These are phyloP conservation scores for Protea cynaroides DNA, from an alignment of 164 flowering plant species.

Conservation along the genomic window DNA sequence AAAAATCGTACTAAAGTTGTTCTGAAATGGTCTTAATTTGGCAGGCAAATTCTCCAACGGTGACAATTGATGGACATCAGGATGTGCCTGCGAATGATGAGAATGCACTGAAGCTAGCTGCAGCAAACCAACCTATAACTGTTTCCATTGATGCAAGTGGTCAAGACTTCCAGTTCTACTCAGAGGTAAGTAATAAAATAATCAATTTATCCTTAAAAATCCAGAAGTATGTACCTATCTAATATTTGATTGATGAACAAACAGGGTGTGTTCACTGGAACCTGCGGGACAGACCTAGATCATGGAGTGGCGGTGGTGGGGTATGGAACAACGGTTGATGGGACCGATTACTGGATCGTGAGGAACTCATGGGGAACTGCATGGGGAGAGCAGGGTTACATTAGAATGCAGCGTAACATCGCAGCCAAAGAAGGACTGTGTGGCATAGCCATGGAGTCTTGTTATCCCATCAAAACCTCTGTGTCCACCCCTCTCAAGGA, in stretches of 20 bases:
- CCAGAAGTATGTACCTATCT: too few relatives aligned
- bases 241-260: not conserved
- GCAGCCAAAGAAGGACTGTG: constrained; percentile 50
- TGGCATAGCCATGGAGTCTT: constrained; percentile 87
- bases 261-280: constrained; percentile 77
- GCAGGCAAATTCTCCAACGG: constrained; percentile 47
- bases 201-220: too few relatives aligned
- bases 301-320: constrained; percentile 89
- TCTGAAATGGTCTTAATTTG: too few relatives aligned
- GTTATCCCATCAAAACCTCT: constrained; percentile 69
- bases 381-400: constrained; percentile 90
- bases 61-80: constrained; percentile 68
- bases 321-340: constrained; percentile 67
- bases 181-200: constrained; percentile 41
- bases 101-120: constrained; percentile 62
- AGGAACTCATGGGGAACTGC: constrained; percentile 91
- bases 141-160: constrained; percentile 79
- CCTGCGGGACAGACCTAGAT: constrained; percentile 63
- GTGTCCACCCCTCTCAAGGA: constrained; percentile 36
- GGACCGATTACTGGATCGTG: constrained; percentile 86
- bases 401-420: constrained; percentile 64
- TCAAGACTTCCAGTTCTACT: constrained; percentile 66
- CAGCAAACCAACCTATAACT: constrained; percentile 60
- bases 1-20: too few relatives aligned
- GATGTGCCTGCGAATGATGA: constrained; percentile 56